Conservation (phyloP, 306 rosid species). For the Geum urbanum region DNA sequence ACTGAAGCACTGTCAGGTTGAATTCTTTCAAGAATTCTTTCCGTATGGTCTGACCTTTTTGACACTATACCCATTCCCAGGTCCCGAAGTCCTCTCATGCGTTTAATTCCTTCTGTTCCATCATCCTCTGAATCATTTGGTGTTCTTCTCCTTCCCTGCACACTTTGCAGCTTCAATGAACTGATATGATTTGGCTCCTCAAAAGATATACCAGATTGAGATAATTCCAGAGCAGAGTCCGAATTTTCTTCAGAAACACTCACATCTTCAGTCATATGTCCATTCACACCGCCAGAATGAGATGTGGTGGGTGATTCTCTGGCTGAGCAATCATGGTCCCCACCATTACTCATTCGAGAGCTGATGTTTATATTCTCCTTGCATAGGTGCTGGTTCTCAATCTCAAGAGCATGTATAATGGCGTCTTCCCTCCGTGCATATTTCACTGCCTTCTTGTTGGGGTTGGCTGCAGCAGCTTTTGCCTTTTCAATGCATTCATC, state of each 20-base stretch:
- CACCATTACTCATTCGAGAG: constrained; percentile 42
- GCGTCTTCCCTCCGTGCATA: constrained; percentile 99
- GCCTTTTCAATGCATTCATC: constrained; percentile 91
- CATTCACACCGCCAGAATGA: constrained; percentile 52
- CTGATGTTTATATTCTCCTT: constrained; percentile 44
- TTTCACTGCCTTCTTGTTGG: constrained; percentile 78
- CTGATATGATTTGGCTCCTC: constrained; percentile 75
- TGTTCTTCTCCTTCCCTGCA: constrained; percentile 79
- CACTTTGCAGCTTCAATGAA: constrained; percentile 59
- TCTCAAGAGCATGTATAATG: constrained; percentile 92
- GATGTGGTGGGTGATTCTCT: constrained; percentile 49
- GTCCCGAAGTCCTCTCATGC: constrained; percentile 94
- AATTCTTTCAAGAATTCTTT: constrained; percentile 50
- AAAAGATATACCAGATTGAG: constrained; percentile 87
- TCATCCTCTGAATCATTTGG: constrained; percentile 98
- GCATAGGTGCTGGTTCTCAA: constrained; percentile 64
- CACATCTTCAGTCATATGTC: constrained; percentile 42
- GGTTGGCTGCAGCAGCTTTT: constrained; percentile 67
- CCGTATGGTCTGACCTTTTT: constrained; percentile 49
- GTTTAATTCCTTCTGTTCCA: constrained; percentile 87
- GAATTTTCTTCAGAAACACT: constrained; percentile 64
- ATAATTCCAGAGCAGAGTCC: constrained; percentile 74
- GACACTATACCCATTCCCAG: constrained; percentile 63
- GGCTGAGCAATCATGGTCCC: constrained; percentile 42
- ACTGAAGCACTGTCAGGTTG: constrained; percentile 56